Evolutionary conservation across 345 rosid genomes (phyloP), one percentile per base, ranked within the genome.

Genomic region (Leavenworthia alabamica): DNA sequence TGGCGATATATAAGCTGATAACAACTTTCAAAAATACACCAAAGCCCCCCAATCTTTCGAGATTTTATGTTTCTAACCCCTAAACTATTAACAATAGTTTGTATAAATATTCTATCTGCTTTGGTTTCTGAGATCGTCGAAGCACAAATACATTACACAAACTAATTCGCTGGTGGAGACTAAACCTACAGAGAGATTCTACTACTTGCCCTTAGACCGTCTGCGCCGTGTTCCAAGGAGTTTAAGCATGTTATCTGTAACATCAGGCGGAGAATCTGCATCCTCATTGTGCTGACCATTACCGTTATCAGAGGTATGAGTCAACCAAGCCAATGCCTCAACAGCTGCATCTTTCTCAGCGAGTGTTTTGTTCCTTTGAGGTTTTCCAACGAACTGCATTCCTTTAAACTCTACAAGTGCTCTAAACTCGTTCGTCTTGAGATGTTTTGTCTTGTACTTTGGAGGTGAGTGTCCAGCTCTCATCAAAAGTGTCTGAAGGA

Each of bases 401-500:
- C 97, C 99, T 72, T 89, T 89, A 76, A 93, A 89, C 72, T 93
- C 99, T 15, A 84, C 94, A 8, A 93, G 84, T 11, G 97, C 94
- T 60, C 97, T 78, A 56, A 84, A 93, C 80, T 93, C 99, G 29
- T 93, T 89, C 0, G 96, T 83, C 77, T 89, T 85, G 8, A 93
- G 87, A 71, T 89, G 99, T 76, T 93, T 93, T 0, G 92, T 83
- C 68, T 87, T 93, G 83, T 93, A 93, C 37, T 83, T 93, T 22
- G 99, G 99, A 75, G 99, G 97, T 22, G 96, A 84, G 72, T 93
- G 96, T 33, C 95, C 97, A 1, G 99, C 97, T 73, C 99, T 79
- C 97, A 87, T 87, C 73, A 93, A 50, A 57, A 87, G 81, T 35
- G 97, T 93, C 46, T 93, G 99, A 37, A 93, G 80, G 75, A 89